Base-by-base conservation (phyloP, 495 filamentous ascomycete species). In the Durotheca rogersii region DNA sequence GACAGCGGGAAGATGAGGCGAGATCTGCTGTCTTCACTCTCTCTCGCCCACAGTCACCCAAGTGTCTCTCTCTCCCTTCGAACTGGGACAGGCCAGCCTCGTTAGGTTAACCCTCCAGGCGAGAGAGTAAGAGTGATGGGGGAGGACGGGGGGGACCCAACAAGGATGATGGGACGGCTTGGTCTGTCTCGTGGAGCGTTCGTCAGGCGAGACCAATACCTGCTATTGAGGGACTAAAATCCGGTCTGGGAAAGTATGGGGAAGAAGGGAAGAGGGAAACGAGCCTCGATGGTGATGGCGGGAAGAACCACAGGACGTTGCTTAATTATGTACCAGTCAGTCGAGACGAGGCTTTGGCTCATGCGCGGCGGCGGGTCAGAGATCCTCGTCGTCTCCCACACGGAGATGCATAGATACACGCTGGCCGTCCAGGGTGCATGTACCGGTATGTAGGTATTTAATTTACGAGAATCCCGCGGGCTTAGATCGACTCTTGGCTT, bases 281-380 rank as follows among this genome's bases (percentile, higher is more conserved):
- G 47, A 35, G 47, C 47, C 47, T 52, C 40, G 48, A 53, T 53
- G 54, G 32, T 48, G 40, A 36, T 53, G 50, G 42, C 41, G 35
- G 23, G 46, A 56, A 56, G n/a, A 51, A 54, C 43, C 51, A 47
- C 53, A 53, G 41, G 62, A 58, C 51, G 32, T 48, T 56, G 58
- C 53, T 58, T 60, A 58, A 63, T 62, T 57, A 59, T 63, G 56
- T 56, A 66, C 60, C 60, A 66, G 59, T 61, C 56, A 60, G 62
- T 61, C 53, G 52, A 47, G 53, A 56, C 58, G 62, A 66, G 62
- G 62, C 62, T 65, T 48, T 60, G 50, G 56, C 42, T 37, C 49
- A 62, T 65, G 62, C 62, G 62, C 56, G 50, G 56, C 51, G 49
- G 62, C 58, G 62, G 62, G 53, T 59, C 60, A 49, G 18, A 16